Evolutionary conservation across 2,329 filamentous ascomycete species (phyloP), one percentile per base, ranked within the genome.

Genomic region (Xylariaceae sp.): DNA sequence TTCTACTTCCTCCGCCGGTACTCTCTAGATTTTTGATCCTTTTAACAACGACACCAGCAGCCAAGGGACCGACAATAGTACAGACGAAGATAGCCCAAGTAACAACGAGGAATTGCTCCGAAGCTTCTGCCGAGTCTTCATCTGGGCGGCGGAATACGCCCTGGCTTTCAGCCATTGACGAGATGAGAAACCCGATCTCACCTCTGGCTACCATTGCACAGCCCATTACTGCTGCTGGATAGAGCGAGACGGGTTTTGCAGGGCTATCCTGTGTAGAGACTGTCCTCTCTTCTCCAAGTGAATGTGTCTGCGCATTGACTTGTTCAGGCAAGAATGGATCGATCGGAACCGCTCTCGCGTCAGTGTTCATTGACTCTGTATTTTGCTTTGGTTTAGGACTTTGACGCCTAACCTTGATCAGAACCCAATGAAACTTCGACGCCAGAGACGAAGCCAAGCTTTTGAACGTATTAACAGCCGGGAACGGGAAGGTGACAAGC

Each of bases 111-210:
- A 80, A 81, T 1, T 80, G 61, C 17, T 76, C 67, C 0, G 71
- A 73, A 27, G 56, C 36, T 22, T 49, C n/a, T 14, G 51, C 12
- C 40, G 35, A 4, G 1, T 50, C 47, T 36, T 58, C 55, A 5
- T 58, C 57, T 2, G 51, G 31, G 6, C 42, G 44, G 2, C 52
- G 53, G 44, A 78, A 78, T 12, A 76, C 66, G 0, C 71, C 71
- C 1, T 73, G 70, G 41, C 70, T 75, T 58, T 88, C 76, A 0
- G 85, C 85, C 0, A 90, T 66, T 0, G 84, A 81, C 1, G 84
- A 83, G 53, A 94, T 89, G 39, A 92, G 66, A 53, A 90, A 90
- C 0, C 87, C 87, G 32, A 92, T 89, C 63, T 94, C 88, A 1
- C 88, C 87, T n/a, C 87, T 75, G 0, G 87, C 82, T 0, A 86